These are phyloP conservation scores for Cinnamomum micranthum DNA, from an alignment of 164 flowering plant genomes.

Conservation along the genomic window DNA sequence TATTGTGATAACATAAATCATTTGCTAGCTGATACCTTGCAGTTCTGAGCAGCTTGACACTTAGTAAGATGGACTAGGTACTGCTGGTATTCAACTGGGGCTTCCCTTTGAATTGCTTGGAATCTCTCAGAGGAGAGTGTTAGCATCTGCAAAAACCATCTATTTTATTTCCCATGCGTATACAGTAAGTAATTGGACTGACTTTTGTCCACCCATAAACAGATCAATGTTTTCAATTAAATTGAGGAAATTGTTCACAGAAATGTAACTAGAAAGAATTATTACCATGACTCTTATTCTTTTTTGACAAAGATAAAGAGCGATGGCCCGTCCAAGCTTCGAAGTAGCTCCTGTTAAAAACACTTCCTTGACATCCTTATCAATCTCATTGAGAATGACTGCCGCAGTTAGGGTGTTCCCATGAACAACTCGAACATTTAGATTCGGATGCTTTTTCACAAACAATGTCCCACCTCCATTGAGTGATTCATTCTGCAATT, in stretches of 20 bases:
- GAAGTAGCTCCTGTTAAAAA: conserved; percentile 96
- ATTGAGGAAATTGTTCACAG: not conserved
- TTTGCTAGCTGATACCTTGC: conserved; percentile 45
- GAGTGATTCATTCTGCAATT: conserved; percentile 71
- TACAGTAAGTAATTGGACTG: not conserved
- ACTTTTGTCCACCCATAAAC: not conserved
- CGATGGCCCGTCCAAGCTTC: conserved; percentile 94
- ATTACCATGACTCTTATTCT: conserved; percentile 71
- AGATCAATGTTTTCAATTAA: not conserved
- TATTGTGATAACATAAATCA: not conserved
- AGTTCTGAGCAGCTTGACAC: conserved; percentile 71
- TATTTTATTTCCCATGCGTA: not conserved
- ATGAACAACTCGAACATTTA: conserved; percentile 78
- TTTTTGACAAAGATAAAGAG: conserved; percentile 72
- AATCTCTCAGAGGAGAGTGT: conserved; percentile 81
- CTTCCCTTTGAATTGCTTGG: conserved; percentile 71
- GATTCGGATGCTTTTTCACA: conserved; percentile 69
- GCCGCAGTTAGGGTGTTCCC: conserved; percentile 95
- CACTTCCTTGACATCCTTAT: conserved; percentile 59
- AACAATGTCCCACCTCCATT: conserved; percentile 92
- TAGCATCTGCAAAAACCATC: conserved; percentile 54
- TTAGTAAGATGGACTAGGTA: conserved; percentile 84
- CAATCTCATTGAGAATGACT: conserved; percentile 71
- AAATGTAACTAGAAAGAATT: not conserved
- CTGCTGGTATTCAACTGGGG: conserved; percentile 53